phyloP scores from a whole-genome alignment of 345 rosid genomes.

The Hibiscus mutabilis region DNA sequence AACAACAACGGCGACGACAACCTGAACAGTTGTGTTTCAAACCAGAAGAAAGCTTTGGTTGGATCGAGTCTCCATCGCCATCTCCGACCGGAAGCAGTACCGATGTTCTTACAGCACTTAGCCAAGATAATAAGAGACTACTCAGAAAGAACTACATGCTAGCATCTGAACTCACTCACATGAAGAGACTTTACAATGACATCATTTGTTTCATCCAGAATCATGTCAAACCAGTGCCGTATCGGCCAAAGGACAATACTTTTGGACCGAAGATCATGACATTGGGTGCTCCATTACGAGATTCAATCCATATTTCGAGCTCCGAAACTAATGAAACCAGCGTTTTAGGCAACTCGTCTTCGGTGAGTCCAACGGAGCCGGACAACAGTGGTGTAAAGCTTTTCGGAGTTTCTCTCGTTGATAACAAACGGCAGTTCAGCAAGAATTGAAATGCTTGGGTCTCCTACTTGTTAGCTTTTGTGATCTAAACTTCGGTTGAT shows the following conservation, averaged over 20 bases:
- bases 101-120: constrained; percentile 31
- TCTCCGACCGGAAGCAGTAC: constrained; percentile 8
- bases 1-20: neutral
- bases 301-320: neutral
- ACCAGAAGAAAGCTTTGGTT: constrained; percentile 8
- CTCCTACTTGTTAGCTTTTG: neutral
- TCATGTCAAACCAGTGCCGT: constrained; percentile 35
- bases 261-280: constrained; percentile 16
- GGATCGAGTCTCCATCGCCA: constrained; percentile 13
- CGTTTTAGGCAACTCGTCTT: constrained; percentile 5
- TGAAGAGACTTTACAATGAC: constrained; percentile 57
- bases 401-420: constrained; percentile 42
- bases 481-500: no score
- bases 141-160: constrained; percentile 43
- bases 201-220: constrained; percentile 58
- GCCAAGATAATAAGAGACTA: constrained; percentile 47
- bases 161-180: constrained; percentile 48
- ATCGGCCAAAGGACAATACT: neutral
- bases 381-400: constrained; percentile 28
- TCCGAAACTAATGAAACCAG: neutral
- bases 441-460: neutral
- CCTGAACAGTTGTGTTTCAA: constrained; percentile 10
- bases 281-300: constrained; percentile 23
- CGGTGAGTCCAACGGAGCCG: constrained; percentile 17
- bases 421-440: constrained; percentile 34